These are phyloP conservation scores for Uncinocarpus reesii DNA, from an alignment of 2,329 filamentous ascomycete species.

Conservation along the genomic window DNA sequence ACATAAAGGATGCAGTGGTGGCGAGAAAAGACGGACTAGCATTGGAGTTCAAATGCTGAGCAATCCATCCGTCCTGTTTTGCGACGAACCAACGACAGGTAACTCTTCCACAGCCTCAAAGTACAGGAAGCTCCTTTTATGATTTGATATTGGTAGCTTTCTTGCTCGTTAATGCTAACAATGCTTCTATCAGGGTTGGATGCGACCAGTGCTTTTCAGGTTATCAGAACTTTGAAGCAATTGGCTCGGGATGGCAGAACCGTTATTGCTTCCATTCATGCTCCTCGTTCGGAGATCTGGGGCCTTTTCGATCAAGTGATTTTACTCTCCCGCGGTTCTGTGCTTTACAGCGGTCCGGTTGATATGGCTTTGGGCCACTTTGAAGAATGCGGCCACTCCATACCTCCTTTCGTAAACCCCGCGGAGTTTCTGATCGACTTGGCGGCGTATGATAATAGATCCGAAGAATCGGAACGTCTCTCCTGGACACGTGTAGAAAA, in stretches of 20 bases:
- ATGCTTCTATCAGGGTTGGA: slow-evolving; percentile 43
- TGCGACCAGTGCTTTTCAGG: slow-evolving; percentile 64
- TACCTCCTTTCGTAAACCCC: slow-evolving; percentile 65
- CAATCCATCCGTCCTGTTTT: slow-evolving; percentile 65
- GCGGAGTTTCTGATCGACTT: slow-evolving; percentile 67
- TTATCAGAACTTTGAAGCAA: slow-evolving; percentile 58
- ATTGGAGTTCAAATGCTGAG: slow-evolving; percentile 70
- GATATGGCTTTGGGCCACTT: slow-evolving; percentile 56
- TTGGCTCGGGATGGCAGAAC: slow-evolving; percentile 60
- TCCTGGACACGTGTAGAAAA: slow-evolving; percentile 51
- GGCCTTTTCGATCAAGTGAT: slow-evolving; percentile 62
- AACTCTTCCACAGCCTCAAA: slow-evolving; percentile 6
- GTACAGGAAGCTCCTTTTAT: too few relatives aligned
- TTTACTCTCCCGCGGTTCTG: slow-evolving; percentile 55
- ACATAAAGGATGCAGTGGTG: slow-evolving; percentile 67
- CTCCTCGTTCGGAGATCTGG: slow-evolving; percentile 72
- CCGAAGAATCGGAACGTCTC: slow-evolving; percentile 52
- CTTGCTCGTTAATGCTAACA: neutral
- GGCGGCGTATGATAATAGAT: slow-evolving; percentile 62
- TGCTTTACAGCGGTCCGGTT: slow-evolving; percentile 56
- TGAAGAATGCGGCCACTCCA: slow-evolving; percentile 46
- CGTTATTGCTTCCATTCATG: slow-evolving; percentile 64
- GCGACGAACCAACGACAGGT: slow-evolving; percentile 70
- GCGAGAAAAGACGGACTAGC: slow-evolving; percentile 65
- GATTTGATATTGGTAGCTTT: too few relatives aligned